phyloP scores from a whole-genome alignment of 352 stramenopile genomes.

The Phytophthora agathidicida region DNA sequence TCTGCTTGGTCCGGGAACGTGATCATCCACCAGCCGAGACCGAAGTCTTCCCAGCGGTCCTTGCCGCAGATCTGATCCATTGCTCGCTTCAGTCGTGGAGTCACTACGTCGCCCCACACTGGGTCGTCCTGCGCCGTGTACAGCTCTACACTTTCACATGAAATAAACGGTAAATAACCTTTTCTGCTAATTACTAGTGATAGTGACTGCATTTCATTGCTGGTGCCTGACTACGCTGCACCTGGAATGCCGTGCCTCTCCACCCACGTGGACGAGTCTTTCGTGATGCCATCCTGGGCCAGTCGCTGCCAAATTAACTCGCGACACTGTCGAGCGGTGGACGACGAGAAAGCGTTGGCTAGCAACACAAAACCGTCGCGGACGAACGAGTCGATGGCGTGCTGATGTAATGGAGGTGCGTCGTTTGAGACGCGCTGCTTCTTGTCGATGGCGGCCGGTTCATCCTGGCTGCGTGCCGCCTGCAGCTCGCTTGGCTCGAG shows the following conservation, averaged over 20 bases:
- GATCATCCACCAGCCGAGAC: slow-evolving; percentile 87
- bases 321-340: slow-evolving; percentile 48
- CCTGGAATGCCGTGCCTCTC: slow-evolving; percentile 64
- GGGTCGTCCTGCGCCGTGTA: slow-evolving; percentile 46
- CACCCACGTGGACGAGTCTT: slow-evolving; percentile 57
- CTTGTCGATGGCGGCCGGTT: slow-evolving; percentile 12
- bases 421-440: slow-evolving; percentile 20
- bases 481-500: slow-evolving; percentile 6
- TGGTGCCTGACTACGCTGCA: slow-evolving; percentile 7
- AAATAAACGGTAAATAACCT: too few relatives aligned
- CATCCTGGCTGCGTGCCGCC: background rate
- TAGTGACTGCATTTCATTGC: background rate
- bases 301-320: slow-evolving; percentile 54
- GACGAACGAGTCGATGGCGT: slow-evolving; percentile 58
- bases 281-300: slow-evolving; percentile 38
- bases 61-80: slow-evolving; percentile 78
- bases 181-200: too few relatives aligned
- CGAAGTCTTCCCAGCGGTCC: slow-evolving; percentile 67
- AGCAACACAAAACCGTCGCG: slow-evolving; percentile 78
- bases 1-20: slow-evolving; percentile 68
- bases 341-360: slow-evolving; percentile 48
- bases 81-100: slow-evolving; percentile 47
- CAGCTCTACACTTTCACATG: too few relatives aligned
- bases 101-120: slow-evolving; percentile 56
- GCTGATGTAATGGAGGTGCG: slow-evolving; percentile 26